Conservation (phyloP, 2,329 filamentous ascomycete species). For the Pestalotiopsis sp. region DNA sequence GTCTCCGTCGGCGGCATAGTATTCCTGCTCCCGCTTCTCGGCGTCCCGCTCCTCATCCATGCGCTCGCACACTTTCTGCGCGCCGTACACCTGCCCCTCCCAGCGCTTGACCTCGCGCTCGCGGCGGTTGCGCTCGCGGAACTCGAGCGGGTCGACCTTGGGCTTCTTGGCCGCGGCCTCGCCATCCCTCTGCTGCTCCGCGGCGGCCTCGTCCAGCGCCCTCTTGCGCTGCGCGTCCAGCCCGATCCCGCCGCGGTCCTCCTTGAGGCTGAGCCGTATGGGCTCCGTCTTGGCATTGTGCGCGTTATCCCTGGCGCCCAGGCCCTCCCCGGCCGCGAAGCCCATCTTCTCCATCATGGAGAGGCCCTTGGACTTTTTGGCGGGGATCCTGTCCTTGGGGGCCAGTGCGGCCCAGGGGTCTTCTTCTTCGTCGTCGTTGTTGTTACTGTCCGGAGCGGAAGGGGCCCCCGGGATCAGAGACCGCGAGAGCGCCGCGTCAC, state of each 20-base stretch:
- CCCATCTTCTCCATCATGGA: constrained; percentile 98
- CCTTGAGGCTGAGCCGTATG: constrained; percentile 75
- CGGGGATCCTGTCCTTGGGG: constrained; percentile 40
- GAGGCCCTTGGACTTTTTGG: constrained; percentile 79
- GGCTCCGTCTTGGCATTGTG: constrained; percentile 60
- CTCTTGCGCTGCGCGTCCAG: constrained; percentile 82
- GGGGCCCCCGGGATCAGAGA: constrained; percentile 59
- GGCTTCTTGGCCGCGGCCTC: constrained; percentile 53
- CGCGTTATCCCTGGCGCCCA: constrained; percentile 65
- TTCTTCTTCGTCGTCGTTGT: background rate
- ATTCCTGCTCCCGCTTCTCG: constrained; percentile 11
- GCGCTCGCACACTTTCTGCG: constrained; percentile 81
- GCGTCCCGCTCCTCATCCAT: constrained; percentile 62
- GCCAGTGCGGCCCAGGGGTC: background rate
- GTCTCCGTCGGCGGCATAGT: constrained; percentile 19
- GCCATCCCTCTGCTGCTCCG: constrained; percentile 28
- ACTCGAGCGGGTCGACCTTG: constrained; percentile 70
- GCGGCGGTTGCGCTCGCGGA: constrained; percentile 69
- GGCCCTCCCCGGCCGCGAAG: constrained; percentile 73
- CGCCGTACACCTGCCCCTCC: constrained; percentile 73
- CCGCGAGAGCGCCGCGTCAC: constrained; percentile 76
- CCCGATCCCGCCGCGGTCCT: constrained; percentile 81
- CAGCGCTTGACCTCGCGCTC: constrained; percentile 70
- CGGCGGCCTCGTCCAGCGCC: constrained; percentile 66
- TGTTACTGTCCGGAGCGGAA: background rate